Conservation (phyloP, 2,329 filamentous ascomycete species). For the Microcyclospora tardicrescens region DNA sequence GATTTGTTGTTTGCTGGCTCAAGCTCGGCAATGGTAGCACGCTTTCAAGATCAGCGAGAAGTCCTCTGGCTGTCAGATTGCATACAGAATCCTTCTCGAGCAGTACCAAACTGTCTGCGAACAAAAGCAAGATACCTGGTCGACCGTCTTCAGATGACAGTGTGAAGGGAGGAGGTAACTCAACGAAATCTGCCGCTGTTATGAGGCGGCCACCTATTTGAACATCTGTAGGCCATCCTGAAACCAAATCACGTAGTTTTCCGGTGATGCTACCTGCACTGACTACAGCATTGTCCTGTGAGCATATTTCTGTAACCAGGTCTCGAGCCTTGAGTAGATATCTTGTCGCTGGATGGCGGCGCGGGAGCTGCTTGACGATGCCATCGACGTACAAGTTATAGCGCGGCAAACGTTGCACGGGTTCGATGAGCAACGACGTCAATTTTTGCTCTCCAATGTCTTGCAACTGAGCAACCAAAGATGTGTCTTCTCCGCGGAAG, state of each 20-base stretch:
- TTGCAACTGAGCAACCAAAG: slow-evolving; percentile 66
- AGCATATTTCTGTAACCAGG: slow-evolving; percentile 92
- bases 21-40: background rate
- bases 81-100: slow-evolving; percentile 46
- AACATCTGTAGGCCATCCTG: slow-evolving; percentile 19
- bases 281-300: slow-evolving; percentile 59
- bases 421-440: slow-evolving; percentile 87
- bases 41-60: slow-evolving; percentile 80
- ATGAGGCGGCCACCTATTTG: slow-evolving; percentile 68
- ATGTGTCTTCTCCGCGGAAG: slow-evolving; percentile 62
- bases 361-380: slow-evolving; percentile 73
- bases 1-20: slow-evolving; percentile 28
- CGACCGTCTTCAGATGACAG: slow-evolving; percentile 13
- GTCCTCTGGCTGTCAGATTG: slow-evolving; percentile 53
- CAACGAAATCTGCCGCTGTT: slow-evolving; percentile 65
- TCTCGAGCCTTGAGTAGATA: slow-evolving; percentile 78
- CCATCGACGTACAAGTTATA: slow-evolving; percentile 96
- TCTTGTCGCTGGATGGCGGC: slow-evolving; percentile 72
- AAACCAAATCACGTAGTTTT: slow-evolving; percentile 38
- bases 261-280: slow-evolving; percentile 63
- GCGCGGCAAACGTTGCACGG: slow-evolving; percentile 82
- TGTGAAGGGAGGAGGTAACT: slow-evolving; percentile 60
- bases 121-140: slow-evolving; percentile 63
- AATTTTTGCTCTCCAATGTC: slow-evolving; percentile 81
- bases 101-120: slow-evolving; percentile 68